phyloP scores from a whole-genome alignment of 352 stramenopile species.

The Pythium biforme region DNA sequence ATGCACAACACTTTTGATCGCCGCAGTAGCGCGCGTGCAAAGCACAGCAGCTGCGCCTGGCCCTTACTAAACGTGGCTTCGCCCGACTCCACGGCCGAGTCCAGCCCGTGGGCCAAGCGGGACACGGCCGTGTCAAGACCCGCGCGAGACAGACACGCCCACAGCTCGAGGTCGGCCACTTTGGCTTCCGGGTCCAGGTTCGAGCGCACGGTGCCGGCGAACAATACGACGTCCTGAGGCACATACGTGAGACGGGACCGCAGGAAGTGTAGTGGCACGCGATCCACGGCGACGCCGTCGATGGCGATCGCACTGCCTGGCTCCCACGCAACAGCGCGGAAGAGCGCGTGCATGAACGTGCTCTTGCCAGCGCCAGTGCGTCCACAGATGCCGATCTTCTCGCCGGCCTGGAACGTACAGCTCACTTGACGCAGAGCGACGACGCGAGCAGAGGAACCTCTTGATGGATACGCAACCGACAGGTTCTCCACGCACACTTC shows the following conservation, averaged over 20 bases:
- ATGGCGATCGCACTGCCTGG: constrained; percentile 57
- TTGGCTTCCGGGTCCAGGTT: constrained; percentile 76
- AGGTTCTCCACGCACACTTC: constrained; percentile 52
- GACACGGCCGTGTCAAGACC: constrained; percentile 45
- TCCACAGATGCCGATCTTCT: constrained; percentile 83
- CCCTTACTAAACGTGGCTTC: constrained; percentile 69
- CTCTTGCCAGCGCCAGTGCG: constrained; percentile 91
- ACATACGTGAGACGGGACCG: constrained; percentile 78
- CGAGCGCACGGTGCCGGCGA: constrained; percentile 73
- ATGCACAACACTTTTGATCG: constrained; percentile 93
- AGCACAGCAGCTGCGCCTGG: constrained; percentile 73
- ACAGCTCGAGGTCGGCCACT: constrained; percentile 53
- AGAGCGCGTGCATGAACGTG: constrained; percentile 80
- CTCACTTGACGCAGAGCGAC: constrained; percentile 44
- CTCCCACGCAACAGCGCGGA: constrained; percentile 63
- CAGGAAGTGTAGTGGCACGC: constrained; percentile 60
- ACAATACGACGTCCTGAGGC: constrained; percentile 81
- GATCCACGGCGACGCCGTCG: constrained; percentile 65
- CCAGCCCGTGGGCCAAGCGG: constrained; percentile 44
- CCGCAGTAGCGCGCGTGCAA: constrained; percentile 79
- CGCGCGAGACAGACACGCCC: constrained; percentile 49
- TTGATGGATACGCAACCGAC: constrained; percentile 40
- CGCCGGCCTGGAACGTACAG: constrained; percentile 45
- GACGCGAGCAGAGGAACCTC: constrained; percentile 1
- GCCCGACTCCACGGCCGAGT: constrained; percentile 42